Evolutionary conservation across 2,329 filamentous ascomycete genomes (phyloP), one percentile per base, ranked within the genome.

Genomic region (Decorospora gaudefroyi): DNA sequence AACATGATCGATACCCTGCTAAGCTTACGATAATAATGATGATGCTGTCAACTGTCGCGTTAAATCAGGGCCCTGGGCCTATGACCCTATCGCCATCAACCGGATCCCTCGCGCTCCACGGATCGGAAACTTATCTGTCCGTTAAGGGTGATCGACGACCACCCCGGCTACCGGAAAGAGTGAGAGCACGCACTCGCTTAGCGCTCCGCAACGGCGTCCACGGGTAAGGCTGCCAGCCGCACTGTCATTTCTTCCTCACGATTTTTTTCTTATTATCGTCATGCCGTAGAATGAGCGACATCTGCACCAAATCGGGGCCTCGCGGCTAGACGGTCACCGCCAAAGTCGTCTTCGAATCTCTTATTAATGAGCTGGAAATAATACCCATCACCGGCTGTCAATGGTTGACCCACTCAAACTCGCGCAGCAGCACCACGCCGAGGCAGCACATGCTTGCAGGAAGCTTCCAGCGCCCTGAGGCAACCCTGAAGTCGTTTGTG

Each of bases 401-500:
- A 27, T 16, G 13, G 18, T n/a, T 17, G 34, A 28, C 28, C 34
- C 34, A 25, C 34, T 28, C 35, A 38, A 16, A 19, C 28, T 25
- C 26, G 28, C 23, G 28, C 15, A 23, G 26, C 21, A 28, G 29
- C 32, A 28, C 22, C 37, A 29, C 28, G 18, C 37, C 37, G 37
- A 41, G 37, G 37, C 29, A 32, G 29, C 29, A 41, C 37, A 40
- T 40, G 37, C 26, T 25, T 32, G 28, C 37, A 32, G 28, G 28
- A 33, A 41, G 21, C 37, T 41, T 41, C 28, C 29, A 41, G 37
- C n/a, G 18, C 28, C 25, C 31, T 13, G 21, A 41, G n/a, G 22
- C 15, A 33, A 26, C 37, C 27, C 27, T 32, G 36, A 9, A 25
- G 27, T 25, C 27, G 27, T 39, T 39, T 18, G n/a, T 23, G 22